Evolutionary conservation across 345 rosid genomes (phyloP).

Genomic region (Clarkia xantiana): DNA sequence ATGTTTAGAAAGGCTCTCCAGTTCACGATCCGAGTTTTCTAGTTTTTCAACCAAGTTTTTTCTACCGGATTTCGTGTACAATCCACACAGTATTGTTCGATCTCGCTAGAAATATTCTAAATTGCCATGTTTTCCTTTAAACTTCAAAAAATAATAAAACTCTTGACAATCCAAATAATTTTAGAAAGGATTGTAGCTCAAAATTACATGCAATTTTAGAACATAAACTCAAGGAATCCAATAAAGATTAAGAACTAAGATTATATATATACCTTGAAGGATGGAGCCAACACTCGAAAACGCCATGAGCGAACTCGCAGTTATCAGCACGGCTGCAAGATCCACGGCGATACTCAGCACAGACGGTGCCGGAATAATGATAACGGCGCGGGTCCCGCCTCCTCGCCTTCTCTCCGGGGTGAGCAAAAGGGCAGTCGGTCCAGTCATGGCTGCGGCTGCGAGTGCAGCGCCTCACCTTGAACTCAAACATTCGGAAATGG

Average conservation of each 20-base stretch:
- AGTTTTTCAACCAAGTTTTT: no score
- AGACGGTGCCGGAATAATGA: slow-evolving; percentile 51
- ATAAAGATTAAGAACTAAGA: background rate
- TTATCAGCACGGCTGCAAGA: slow-evolving; percentile 53
- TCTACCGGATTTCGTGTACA: no score
- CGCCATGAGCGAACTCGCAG: slow-evolving; percentile 59
- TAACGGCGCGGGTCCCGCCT: slow-evolving; percentile 65
- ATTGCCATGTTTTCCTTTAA: no score
- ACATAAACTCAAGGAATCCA: no score
- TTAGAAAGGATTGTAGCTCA: no score
- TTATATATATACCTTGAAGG: slow-evolving; percentile 25
- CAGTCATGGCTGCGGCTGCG: slow-evolving; percentile 93
- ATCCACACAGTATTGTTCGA: no score
- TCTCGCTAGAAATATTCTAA: no score
- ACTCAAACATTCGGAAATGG: slow-evolving; percentile 83
- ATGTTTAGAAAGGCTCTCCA: no score
- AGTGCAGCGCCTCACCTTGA: slow-evolving; percentile 80
- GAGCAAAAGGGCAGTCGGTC: slow-evolving; percentile 93
- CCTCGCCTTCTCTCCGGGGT: slow-evolving; percentile 78
- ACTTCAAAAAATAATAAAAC: no score
- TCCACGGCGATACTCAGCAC: slow-evolving; percentile 56
- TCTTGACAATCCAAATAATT: no score
- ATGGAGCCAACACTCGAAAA: slow-evolving; percentile 74
- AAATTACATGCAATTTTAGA: no score
- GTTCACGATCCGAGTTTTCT: no score